phyloP scores from a whole-genome alignment of 108 stramenopile species.

The Chaetoceros tenuissimus region DNA sequence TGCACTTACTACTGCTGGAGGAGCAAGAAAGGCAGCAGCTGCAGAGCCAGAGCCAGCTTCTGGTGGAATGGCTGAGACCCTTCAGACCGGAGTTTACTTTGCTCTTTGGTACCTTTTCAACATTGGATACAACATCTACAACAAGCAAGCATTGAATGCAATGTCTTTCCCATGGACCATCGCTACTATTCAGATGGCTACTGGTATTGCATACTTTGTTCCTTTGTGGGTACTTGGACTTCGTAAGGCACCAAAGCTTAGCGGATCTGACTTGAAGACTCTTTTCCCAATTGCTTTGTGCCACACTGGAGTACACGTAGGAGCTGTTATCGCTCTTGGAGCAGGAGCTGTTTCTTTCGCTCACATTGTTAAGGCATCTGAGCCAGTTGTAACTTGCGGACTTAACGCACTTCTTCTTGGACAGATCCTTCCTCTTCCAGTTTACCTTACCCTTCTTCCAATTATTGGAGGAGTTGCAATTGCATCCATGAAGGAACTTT shows the following conservation, averaged over 20 bases:
- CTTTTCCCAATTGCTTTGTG: slow-evolving; percentile 91
- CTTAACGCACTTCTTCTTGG: slow-evolving; percentile 84
- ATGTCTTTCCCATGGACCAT: slow-evolving; percentile 92
- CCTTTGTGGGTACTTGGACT: slow-evolving; percentile 81
- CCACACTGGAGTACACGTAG: slow-evolving; percentile 96
- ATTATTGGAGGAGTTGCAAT: slow-evolving; percentile 96
- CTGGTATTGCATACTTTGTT: slow-evolving; percentile 84
- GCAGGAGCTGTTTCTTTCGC: slow-evolving; percentile 98
- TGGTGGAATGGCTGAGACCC: slow-evolving; percentile 47
- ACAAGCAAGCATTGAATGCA: slow-evolving; percentile 93
- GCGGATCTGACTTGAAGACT: slow-evolving; percentile 71
- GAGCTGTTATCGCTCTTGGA: slow-evolving; percentile 93
- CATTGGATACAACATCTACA: slow-evolving; percentile 98
- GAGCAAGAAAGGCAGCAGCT: slow-evolving; percentile 29
- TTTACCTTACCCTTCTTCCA: slow-evolving; percentile 92
- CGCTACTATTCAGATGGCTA: slow-evolving; percentile 93
- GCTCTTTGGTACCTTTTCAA: slow-evolving; percentile 98
- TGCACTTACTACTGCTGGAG: slow-evolving; percentile 50
- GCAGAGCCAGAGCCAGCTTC: slow-evolving; percentile 30
- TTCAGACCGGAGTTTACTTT: slow-evolving; percentile 86
- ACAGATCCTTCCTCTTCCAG: slow-evolving; percentile 73
- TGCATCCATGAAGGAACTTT: slow-evolving; percentile 96
- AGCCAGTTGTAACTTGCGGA: slow-evolving; percentile 94
- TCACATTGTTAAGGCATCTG: slow-evolving; percentile 99
- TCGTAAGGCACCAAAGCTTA: slow-evolving; percentile 90